These are phyloP conservation scores for Albophoma yamanashiensis DNA, from an alignment of 2,329 filamentous ascomycete genomes.

Conservation along the genomic window DNA sequence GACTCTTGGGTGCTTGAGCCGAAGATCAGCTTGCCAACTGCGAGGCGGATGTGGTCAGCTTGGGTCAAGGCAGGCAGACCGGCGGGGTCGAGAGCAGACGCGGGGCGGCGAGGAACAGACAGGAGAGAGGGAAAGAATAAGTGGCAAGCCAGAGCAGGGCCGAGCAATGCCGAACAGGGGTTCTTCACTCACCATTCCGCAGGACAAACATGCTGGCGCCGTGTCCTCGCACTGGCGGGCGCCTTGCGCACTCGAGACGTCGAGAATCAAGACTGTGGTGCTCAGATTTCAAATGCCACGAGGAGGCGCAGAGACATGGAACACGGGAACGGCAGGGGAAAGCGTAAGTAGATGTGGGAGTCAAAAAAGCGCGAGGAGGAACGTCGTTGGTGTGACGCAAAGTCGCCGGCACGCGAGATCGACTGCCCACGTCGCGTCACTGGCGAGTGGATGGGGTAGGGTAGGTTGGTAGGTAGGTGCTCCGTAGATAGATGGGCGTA, in stretches of 20 bases:
- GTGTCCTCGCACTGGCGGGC: neutral
- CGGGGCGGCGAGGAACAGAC: neutral
- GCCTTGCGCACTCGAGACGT: neutral
- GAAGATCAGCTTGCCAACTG: slow-evolving; percentile 89
- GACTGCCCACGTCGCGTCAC: neutral
- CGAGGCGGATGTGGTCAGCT: neutral
- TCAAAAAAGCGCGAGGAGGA: neutral
- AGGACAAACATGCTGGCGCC: slow-evolving; percentile 28
- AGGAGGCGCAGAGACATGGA: neutral
- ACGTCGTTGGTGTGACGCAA: neutral
- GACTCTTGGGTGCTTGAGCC: slow-evolving; percentile 80
- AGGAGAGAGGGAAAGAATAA: neutral
- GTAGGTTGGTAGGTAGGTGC: neutral
- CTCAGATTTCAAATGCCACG: neutral
- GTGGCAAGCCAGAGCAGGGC: neutral
- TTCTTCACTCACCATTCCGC: slow-evolving; percentile 28
- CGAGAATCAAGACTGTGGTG: neutral
- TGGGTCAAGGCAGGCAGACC: neutral
- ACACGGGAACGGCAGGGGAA: neutral
- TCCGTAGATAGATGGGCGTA: too few relatives aligned
- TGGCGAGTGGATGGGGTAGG: neutral
- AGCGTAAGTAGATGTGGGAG: neutral
- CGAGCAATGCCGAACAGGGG: neutral
- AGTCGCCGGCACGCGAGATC: neutral
- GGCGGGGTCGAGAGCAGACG: neutral